Evolutionary conservation across 31 red algal species (phyloP).

Genomic region (Asparagopsis taxiformis): DNA sequence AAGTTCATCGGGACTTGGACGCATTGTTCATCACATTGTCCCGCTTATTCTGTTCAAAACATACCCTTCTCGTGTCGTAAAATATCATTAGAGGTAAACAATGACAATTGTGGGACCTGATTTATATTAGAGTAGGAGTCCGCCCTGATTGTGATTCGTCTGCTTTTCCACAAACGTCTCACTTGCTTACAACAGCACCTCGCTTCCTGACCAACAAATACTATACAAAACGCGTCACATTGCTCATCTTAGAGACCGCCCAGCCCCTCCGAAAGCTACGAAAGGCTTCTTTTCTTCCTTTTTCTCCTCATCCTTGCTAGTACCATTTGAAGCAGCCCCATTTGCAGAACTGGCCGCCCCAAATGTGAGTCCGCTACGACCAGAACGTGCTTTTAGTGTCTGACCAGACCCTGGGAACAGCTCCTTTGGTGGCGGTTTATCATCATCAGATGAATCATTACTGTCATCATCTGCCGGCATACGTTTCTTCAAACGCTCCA

Average conservation of each 20-base stretch:
- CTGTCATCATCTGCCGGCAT: constrained; percentile 36
- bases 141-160: too few relatives aligned
- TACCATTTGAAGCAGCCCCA: neutral
- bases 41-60: too few relatives aligned
- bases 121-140: too few relatives aligned
- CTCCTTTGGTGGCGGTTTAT: constrained; percentile 48
- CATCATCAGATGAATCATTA: constrained; percentile 56
- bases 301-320: neutral
- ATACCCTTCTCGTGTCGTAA: too few relatives aligned
- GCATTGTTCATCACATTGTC: too few relatives aligned
- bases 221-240: too few relatives aligned
- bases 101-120: too few relatives aligned
- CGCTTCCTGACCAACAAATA: too few relatives aligned
- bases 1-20: too few relatives aligned
- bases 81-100: too few relatives aligned
- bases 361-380: constrained; percentile 39
- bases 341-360: constrained; percentile 10
- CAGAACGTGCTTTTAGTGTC: constrained; percentile 45
- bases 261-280: constrained; percentile 58
- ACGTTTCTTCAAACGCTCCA: constrained; percentile 67
- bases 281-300: constrained; percentile 60
- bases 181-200: too few relatives aligned
- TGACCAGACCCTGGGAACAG: constrained; percentile 53
- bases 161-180: too few relatives aligned
- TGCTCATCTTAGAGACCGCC: constrained; percentile 63